A percentile compares a stretch with the other conserved stretches of the same genome.
These are phyloP conservation scores for Acmispon strigosus DNA, from an alignment of 306 rosid genomes.

Conservation along the genomic window DNA sequence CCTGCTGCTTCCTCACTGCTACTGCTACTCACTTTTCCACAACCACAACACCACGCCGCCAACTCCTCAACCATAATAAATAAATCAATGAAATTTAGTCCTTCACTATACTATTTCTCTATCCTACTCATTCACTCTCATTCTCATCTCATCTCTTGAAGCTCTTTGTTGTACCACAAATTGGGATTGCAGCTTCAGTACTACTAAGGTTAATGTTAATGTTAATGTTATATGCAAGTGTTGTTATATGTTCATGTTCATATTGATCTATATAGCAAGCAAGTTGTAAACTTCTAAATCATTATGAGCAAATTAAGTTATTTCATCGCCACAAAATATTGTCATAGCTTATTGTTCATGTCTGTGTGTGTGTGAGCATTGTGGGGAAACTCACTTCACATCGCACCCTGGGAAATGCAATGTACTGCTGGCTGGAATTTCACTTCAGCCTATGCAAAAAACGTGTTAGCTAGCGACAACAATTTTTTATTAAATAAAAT, in stretches of 20 bases:
- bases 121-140: not conserved
- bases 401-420: no score
- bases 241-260: slow-evolving; percentile 20
- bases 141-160: no score
- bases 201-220: not conserved
- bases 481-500: not conserved
- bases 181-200: not conserved
- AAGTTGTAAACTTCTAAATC: not conserved
- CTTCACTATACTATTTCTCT: not conserved
- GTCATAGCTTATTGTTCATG: not conserved
- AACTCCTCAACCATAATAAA: no score
- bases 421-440: not conserved
- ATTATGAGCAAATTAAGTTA: not conserved
- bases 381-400: not conserved
- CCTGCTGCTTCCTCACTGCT: no score
- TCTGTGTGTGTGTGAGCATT: no score
- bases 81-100: no score
- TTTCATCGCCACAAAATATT: not conserved
- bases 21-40: not conserved
- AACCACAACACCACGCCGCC: no score
- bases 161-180: no score
- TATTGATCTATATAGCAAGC: not conserved
- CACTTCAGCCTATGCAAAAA: not conserved
- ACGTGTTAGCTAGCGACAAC: not conserved
- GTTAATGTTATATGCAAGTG: not conserved